Percentiles rank a stretch among this genome's conserved stretches.
Conservation (phyloP, 23 red algal genomes). For the Chondrus crispus region DNA sequence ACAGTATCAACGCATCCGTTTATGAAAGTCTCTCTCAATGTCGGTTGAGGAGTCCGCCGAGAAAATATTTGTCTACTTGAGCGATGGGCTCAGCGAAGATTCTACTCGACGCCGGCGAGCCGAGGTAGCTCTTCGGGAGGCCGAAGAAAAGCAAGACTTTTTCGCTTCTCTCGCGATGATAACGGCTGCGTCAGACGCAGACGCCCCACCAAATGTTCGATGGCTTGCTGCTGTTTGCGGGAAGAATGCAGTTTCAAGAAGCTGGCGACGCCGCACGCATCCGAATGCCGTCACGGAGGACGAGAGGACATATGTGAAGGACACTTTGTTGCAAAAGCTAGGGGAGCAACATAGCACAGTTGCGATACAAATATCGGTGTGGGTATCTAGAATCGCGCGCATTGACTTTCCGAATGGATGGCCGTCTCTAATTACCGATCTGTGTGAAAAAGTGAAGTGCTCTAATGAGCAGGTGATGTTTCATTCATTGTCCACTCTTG, state of each 20-base stretch:
- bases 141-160: conserved; percentile 42
- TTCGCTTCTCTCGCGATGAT: conserved; percentile 61
- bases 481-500: conserved; percentile 57
- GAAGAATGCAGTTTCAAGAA: conserved; percentile 55
- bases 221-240: conserved; percentile 64
- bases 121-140: conserved; percentile 41
- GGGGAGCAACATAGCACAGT: conserved; percentile 41
- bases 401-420: conserved; percentile 51
- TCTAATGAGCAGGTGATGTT: conserved; percentile 6
- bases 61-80: conserved; percentile 25
- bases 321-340: conserved; percentile 24
- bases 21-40: not conserved
- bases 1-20: no score
- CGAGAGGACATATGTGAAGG: conserved; percentile 34
- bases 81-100: conserved; percentile 35
- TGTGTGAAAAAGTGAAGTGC: not conserved
- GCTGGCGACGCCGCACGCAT: conserved; percentile 45
- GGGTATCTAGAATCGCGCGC: conserved; percentile 55
- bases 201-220: conserved; percentile 35
- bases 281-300: conserved; percentile 38
- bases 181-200: conserved; percentile 26
- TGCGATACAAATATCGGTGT: conserved; percentile 57
- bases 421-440: conserved; percentile 46
- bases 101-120: conserved; percentile 20
- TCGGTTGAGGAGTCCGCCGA: conserved; percentile 57